Evolutionary conservation across 768 basidiomycete genomes (phyloP), one percentile per base, ranked within the genome.

Genomic region (Trametes coccinea): DNA sequence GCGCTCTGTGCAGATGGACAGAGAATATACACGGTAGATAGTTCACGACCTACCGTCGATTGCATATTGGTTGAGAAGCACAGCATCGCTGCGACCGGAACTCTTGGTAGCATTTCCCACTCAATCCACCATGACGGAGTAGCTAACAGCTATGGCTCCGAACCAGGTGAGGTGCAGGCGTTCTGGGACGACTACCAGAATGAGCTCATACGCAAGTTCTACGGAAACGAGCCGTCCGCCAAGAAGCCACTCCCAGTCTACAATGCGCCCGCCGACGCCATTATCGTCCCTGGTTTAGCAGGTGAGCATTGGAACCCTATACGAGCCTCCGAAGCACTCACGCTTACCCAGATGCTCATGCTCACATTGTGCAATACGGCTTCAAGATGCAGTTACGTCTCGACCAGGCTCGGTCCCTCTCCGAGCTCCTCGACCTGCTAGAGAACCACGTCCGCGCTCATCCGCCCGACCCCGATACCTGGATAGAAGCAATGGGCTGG

Each of bases 401-500:
- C 1, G 75, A 80, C n/a, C 81, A 78, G 9, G 79, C 86, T 30
- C 69, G 66, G 5, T 89, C 89, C 0, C 74, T 88, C 5, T 27
- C 62, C 90, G 92, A 92, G 53, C 79, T 92, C 10, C 72, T 92
- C 13, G 77, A 81, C 3, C 77, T 80, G 0, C 75, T 94, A 37
- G 85, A 85, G 58, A 64, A 72, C 1, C 87, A 88, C 63, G 81
- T 93, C 57, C 68, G 76, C 4, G 72, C 78, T 0, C 83, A 85
- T 54, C 84, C 89, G 1, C 70, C 79, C 3, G 81, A 90, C 67
- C 77, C 74, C 2, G 75, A 79, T 3, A 75, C 69, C 5, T 97
- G 93, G 92, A 83, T 97, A 44, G 78, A 87, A 66, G 95, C 93
- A 10, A 83, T 89, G 78, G 95, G 95, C 4, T 98, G 95, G 95